Evolutionary conservation across 306 rosid genomes (phyloP).

Genomic region (Pterocarpus macrocarpus): DNA sequence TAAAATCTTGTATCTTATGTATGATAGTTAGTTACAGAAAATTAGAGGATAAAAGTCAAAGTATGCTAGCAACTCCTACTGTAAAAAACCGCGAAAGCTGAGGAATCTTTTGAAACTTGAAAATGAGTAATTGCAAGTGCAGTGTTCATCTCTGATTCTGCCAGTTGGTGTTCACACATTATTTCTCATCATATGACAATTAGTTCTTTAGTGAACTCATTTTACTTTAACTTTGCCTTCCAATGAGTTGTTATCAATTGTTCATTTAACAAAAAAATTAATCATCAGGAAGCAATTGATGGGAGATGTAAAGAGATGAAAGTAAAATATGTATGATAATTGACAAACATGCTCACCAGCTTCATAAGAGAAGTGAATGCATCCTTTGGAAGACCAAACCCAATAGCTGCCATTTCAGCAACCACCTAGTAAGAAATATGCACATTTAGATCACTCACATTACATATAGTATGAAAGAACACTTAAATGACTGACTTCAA

Average conservation of each 20-base stretch:
- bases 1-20: neutral
- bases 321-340: neutral
- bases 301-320: neutral
- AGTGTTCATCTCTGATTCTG: neutral
- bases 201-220: slow-evolving; percentile 4
- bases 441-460: slow-evolving; percentile 27
- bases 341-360: slow-evolving; percentile 62
- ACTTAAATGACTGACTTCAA: slow-evolving; percentile 60
- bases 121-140: slow-evolving; percentile 25
- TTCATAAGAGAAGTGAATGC: slow-evolving; percentile 94
- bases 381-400: slow-evolving; percentile 89
- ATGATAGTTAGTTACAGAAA: neutral
- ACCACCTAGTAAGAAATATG: slow-evolving; percentile 69
- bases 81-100: slow-evolving; percentile 4
- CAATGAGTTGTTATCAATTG: neutral
- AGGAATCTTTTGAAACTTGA: slow-evolving; percentile 1
- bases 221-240: slow-evolving; percentile 19
- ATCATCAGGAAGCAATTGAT: slow-evolving; percentile 31
- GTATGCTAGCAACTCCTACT: neutral
- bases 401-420: slow-evolving; percentile 98
- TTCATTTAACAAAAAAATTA: neutral
- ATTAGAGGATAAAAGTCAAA: neutral
- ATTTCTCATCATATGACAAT: neutral
- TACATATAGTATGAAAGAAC: slow-evolving; percentile 26
- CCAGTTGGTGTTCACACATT: neutral